These are phyloP conservation scores for Pyrus hybrid DNA, from an alignment of 331 rosid species.

Conservation along the genomic window DNA sequence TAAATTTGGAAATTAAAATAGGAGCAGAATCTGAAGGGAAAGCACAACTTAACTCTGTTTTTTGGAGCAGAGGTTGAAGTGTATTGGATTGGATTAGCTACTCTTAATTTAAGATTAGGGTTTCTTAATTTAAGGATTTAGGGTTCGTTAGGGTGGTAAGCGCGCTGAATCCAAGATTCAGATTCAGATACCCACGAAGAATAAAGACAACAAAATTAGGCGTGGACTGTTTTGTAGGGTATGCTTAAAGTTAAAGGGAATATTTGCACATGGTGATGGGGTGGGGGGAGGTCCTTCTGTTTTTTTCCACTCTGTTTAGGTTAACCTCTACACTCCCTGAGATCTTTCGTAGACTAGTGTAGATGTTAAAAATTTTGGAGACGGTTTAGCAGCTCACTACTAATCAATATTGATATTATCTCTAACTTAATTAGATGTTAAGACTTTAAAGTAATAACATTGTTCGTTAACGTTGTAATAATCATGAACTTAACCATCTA, in stretches of 20 bases:
- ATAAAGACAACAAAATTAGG: not conserved
- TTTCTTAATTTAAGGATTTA: not conserved
- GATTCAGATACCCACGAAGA: not conserved
- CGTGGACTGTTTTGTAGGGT: not conserved
- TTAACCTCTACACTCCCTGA: too few species aligned
- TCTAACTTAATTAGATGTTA: too few species aligned
- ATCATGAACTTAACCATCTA: too few species aligned
- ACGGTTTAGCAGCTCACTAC: too few species aligned
- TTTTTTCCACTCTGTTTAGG: not conserved
- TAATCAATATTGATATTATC: too few species aligned
- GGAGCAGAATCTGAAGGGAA: too few species aligned
- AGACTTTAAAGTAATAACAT: fast-evolving
- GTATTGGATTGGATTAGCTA: not conserved
- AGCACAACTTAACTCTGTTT: too few species aligned
- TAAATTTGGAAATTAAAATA: too few species aligned
- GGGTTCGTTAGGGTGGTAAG: not conserved
- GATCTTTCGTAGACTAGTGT: too few species aligned
- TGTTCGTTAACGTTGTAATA: too few species aligned
- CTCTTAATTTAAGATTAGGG: not conserved
- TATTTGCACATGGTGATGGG: slow-evolving; percentile 16
- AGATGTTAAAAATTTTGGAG: too few species aligned
- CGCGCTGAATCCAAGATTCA: not conserved
- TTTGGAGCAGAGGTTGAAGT: not conserved
- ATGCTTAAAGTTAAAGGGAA: not conserved
- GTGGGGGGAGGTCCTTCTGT: too few species aligned